Evolutionary conservation across 495 filamentous ascomycete species (phyloP).

Genomic region (Oidiodendron maius): DNA sequence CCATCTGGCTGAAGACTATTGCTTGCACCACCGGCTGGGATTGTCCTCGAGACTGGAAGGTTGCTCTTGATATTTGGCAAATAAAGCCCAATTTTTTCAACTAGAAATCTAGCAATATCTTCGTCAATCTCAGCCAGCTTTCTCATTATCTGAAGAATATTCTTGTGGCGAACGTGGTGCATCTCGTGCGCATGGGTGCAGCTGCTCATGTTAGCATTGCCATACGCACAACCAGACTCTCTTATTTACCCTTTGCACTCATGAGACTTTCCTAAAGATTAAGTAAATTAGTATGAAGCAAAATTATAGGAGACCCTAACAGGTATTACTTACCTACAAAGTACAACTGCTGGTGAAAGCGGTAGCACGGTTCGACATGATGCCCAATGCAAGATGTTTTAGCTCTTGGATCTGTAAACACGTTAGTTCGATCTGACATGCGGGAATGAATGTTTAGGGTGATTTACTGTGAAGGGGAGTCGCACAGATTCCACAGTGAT

Average conservation of each 20-base stretch:
- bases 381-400: constrained; percentile 21
- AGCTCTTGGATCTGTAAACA: constrained; percentile 15
- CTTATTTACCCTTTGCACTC: constrained; percentile 22
- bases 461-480: constrained; percentile 19
- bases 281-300: neutral
- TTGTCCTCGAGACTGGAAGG: neutral
- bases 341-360: constrained; percentile 23
- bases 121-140: constrained; percentile 13
- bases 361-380: constrained; percentile 24
- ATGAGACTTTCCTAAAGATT: constrained; percentile 19
- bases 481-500: constrained; percentile 24
- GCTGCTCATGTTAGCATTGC: constrained; percentile 10
- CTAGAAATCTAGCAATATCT: neutral
- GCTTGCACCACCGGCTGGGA: neutral
- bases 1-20: constrained; percentile 8
- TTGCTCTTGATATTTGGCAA: neutral
- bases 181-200: constrained; percentile 22
- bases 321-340: constrained; percentile 18
- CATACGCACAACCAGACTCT: neutral
- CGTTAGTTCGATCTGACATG: neutral
- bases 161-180: constrained; percentile 22
- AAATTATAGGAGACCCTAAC: no score
- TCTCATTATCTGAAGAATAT: constrained; percentile 17
- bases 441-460: neutral
- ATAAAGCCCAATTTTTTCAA: neutral